phyloP scores from a whole-genome alignment of 306 rosid genomes.

The Glycine soja region DNA sequence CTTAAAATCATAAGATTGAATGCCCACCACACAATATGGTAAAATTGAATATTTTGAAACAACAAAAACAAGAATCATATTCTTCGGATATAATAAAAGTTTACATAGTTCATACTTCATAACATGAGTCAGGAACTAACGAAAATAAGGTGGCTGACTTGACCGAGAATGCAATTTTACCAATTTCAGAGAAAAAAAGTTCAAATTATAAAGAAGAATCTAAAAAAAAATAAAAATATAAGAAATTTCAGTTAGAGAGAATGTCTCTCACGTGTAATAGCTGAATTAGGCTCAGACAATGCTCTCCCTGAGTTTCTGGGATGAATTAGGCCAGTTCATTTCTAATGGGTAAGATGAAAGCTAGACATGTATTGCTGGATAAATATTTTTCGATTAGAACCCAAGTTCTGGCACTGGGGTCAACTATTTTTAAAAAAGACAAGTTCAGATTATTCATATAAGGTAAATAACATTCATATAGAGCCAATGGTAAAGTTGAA shows the following conservation, averaged over 20 bases:
- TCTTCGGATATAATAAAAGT: not conserved
- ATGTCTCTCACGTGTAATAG: not conserved
- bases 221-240: not conserved
- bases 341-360: not conserved
- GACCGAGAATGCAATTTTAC: not conserved
- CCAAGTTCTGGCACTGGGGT: not conserved
- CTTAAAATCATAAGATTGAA: conserved; percentile 37
- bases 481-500: conserved; percentile 13
- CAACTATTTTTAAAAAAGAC: not conserved
- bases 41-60: conserved; percentile 35
- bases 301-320: not conserved
- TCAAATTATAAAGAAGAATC: not conserved
- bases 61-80: conserved; percentile 7
- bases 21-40: not conserved
- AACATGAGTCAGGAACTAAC: conserved; percentile 1
- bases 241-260: not conserved
- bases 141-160: conserved; percentile 21
- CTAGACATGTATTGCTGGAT: not conserved
- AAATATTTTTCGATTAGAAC: not conserved
- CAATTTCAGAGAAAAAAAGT: not conserved
- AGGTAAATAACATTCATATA: not conserved
- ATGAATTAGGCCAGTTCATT: not conserved
- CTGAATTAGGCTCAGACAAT: not conserved
- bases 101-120: not conserved
- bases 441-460: not conserved